Evolutionary conservation across 116 monocot species (phyloP), one percentile per base, ranked within the genome.

Genomic region (Iris pallida): DNA sequence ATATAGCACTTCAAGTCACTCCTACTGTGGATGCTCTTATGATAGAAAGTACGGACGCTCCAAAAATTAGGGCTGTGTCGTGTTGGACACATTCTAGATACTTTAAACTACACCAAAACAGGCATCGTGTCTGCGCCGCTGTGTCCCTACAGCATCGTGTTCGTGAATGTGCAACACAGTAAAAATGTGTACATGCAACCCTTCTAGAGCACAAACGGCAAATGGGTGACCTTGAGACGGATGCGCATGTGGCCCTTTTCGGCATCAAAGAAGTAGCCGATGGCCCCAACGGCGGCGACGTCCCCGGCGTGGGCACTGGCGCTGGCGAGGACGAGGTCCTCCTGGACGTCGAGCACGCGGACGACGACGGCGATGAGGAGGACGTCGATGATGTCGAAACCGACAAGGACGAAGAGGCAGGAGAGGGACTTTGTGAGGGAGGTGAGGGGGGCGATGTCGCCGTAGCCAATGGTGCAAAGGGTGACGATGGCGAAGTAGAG

Each of bases 401-500:
- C 87, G 6, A 87, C 70, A 16, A 87, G 80, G 53, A 83, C 87
- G 48, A 87, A 87, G 17, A 77, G 16, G 62, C 87, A 87, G 4
- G 83, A 53, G 59, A 88, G 81, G 49, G 76, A 43, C 75, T 88
- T 88, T 54, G 83, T 57, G 68, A 76, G 51, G 7, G 72, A 68
- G 6, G 83, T 83, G n/a, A 80, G 68, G 1, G 87, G 87, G 4
- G 74, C 42, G 61, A 87, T 87, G 57, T 87, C 87, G 42, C 87
- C 83, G 78, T 87, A 87, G 43, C 87, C 87, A 55, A 83, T 83
- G 12, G 87, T 87, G 69, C 87, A 83, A 20, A 87, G 75, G 5
- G 87, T 83, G 47, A 87, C 83, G 53, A 87, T 78, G 64, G 68
- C 80, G 71, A 87, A 87, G 80, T 87, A 87, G 13, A 87, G 61